phyloP scores from a whole-genome alignment of 2,329 filamentous ascomycete species.

The Fusarium sp. region DNA sequence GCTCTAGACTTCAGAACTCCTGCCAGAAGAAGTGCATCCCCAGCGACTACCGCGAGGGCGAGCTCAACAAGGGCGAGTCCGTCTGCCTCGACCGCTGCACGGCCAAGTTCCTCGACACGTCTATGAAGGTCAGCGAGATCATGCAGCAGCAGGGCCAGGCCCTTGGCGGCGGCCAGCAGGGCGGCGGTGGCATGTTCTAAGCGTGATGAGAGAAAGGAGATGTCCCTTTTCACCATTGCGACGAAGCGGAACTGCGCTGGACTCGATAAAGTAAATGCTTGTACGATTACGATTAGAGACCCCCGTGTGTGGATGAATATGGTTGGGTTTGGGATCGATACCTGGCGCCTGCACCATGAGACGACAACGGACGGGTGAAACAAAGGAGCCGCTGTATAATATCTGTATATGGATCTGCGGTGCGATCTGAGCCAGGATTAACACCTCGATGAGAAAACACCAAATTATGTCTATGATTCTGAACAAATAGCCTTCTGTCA shows the following conservation, averaged over 20 bases:
- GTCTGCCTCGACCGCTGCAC: conserved; percentile 98
- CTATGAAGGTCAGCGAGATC: conserved; percentile 96
- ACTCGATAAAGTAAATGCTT: conserved; percentile 4
- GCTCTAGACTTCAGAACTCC: conserved; percentile 80
- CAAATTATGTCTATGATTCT: conserved; percentile 23
- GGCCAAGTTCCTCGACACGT: conserved; percentile 98
- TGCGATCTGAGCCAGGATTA: conserved; percentile 36
- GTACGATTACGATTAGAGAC: conserved; percentile 36
- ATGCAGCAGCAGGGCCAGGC: conserved; percentile 88
- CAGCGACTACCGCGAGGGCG: conserved; percentile 89
- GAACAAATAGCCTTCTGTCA: conserved; percentile 9
- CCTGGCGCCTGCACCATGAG: conserved; percentile 34
- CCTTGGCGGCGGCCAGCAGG: conserved; percentile 61
- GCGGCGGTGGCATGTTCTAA: conserved; percentile 49
- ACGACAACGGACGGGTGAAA: conserved; percentile 25
- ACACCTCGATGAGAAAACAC: conserved; percentile 25
- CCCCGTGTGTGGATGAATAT: conserved; percentile 22
- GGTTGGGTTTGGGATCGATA: conserved; percentile 32
- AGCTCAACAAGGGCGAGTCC: conserved; percentile 98
- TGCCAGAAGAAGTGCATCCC: conserved; percentile 97
- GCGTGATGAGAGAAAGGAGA: neutral
- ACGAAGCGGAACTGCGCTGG: conserved; percentile 3
- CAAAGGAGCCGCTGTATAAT: conserved; percentile 42
- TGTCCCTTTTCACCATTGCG: neutral
- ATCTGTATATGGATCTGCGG: conserved; percentile 39